Conservation (phyloP, 2,329 filamentous ascomycete species). For the Penicillium glabrum region DNA sequence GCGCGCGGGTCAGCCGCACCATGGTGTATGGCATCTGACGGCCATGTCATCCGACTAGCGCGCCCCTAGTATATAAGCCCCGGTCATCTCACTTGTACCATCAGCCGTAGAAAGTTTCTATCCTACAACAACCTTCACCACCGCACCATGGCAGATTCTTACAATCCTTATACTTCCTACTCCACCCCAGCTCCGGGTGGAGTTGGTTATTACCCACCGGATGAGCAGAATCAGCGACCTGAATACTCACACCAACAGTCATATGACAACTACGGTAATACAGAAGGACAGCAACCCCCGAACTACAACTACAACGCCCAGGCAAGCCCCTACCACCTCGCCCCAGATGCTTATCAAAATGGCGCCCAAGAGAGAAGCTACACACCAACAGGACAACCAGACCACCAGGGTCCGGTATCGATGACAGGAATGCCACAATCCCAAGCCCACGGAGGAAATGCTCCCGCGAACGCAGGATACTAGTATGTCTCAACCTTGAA, state of each 20-base stretch:
- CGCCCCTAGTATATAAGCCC: not conserved
- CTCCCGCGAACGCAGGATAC: constrained; percentile 31
- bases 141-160: constrained; percentile 52
- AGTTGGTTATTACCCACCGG: constrained; percentile 25
- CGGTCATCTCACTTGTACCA: not conserved
- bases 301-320: constrained; percentile 30
- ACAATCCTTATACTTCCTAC: constrained; percentile 42
- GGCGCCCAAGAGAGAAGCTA: constrained; percentile 42
- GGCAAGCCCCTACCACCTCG: constrained; percentile 25
- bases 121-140: not conserved
- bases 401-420: constrained; percentile 34
- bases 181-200: constrained; percentile 25
- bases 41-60: constrained; percentile 22
- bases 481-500: constrained; percentile 26
- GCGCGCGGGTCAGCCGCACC: constrained; percentile 28
- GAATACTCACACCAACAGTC: constrained; percentile 28
- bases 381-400: constrained; percentile 41
- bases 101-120: not conserved
- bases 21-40: constrained; percentile 12
- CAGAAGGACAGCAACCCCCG: constrained; percentile 21
- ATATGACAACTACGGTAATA: constrained; percentile 2
- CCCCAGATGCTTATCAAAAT: constrained; percentile 29
- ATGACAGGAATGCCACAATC: constrained; percentile 47
- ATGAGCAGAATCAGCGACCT: constrained; percentile 21
- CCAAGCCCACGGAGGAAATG: constrained; percentile 14